Conservation (phyloP, 2,329 filamentous ascomycete species). For the Apiospora aurea region DNA sequence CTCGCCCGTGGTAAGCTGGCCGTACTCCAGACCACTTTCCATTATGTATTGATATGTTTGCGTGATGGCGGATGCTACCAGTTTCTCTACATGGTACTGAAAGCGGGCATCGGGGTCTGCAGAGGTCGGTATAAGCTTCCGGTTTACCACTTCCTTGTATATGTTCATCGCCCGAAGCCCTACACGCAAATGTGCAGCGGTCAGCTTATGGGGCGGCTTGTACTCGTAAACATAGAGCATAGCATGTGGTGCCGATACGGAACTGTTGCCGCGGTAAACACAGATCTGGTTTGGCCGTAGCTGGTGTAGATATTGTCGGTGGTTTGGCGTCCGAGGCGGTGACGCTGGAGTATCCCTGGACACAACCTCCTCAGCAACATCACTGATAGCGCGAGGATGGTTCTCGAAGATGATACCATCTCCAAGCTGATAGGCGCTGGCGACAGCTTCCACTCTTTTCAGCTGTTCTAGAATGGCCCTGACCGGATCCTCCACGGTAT, state of each 20-base stretch:
- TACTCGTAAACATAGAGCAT: conserved; percentile 50
- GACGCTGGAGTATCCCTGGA: conserved; percentile 26
- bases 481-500: conserved; percentile 42
- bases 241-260: conserved; percentile 21
- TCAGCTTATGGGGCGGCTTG: conserved; percentile 56
- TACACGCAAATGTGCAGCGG: conserved; percentile 47
- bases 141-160: conserved; percentile 44
- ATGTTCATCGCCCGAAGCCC: conserved; percentile 52
- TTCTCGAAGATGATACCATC: conserved; percentile 44
- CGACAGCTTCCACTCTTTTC: conserved; percentile 32
- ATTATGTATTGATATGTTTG: conserved; percentile 60
- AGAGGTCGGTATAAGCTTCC: conserved; percentile 37
- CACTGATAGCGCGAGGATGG: conserved; percentile 38
- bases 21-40: conserved; percentile 50
- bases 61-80: conserved; percentile 51
- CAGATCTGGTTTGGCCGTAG: conserved; percentile 45
- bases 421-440: conserved; percentile 36
- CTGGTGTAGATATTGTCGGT: conserved; percentile 29
- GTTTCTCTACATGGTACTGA: conserved; percentile 45
- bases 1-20: conserved; percentile 51
- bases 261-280: conserved; percentile 33
- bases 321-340: conserved; percentile 32
- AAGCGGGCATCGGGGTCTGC: conserved; percentile 42
- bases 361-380: conserved; percentile 32
- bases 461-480: conserved; percentile 41